Evolutionary conservation across 176 grass and related monocot genomes (phyloP), one percentile per base, ranked within the genome.

Genomic region (Oryza punctata): DNA sequence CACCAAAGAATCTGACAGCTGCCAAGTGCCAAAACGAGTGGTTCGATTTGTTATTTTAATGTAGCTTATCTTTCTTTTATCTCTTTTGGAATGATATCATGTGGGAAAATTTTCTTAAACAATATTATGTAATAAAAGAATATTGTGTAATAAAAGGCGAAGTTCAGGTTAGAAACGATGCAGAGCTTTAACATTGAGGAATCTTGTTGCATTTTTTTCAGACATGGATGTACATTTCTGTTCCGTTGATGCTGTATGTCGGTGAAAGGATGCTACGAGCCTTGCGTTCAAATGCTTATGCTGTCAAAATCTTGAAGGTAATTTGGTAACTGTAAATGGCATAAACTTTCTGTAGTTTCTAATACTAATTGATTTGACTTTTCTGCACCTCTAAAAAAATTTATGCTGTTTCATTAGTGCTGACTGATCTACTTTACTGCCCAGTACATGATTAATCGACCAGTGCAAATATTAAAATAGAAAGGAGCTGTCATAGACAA

Each of bases 191-290:
- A 78, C 61, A 57, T 40, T 81, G 18, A 65, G 13, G 44, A 75
- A 50, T 76, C 68, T 16, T 76, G 78, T 30, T 76, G 38, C 7
- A 24, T 66, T 86, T 65, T 38, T 88, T 86, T 40, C 90, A 99
- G 96, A 99, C 96, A 89, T 99, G 96, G 96, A 99, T 99, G 91
- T 99, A 99, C 89, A 94, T 99, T 69, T 85, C 93, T 13, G 74
- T 99, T 54, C 96, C 96, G 0, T 80, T 99, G 87, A 35, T 84
- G 14, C 71, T 96, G 38, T 99, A 99, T 30, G 81, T 91, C 1
- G 96, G 96, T 47, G 96, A 96, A 40, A 82, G 96, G 81, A 90
- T 82, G 65, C 82, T 99, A 10, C 75, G 96, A 80, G 93, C 91
- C 70, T 75, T 99, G 33, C 90, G 96, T 45, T 99, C 96, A 24